Percentiles rank a stretch among this genome's conserved stretches.
These are phyloP conservation scores for Ciborinia camelliae DNA, from an alignment of 2,329 filamentous ascomycete species.

Conservation along the genomic window DNA sequence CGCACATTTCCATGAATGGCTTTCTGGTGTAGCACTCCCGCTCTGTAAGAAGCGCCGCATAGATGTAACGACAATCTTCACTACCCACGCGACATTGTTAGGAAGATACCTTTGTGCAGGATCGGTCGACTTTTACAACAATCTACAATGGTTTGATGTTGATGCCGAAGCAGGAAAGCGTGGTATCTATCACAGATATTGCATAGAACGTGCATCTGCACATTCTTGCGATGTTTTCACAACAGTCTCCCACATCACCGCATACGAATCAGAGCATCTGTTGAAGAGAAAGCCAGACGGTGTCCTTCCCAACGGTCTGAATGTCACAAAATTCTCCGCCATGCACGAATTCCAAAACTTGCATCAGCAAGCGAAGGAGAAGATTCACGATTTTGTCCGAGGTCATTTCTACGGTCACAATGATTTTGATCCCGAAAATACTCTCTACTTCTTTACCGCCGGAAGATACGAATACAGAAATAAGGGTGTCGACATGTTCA, in stretches of 20 bases:
- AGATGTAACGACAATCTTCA: constrained; percentile 97
- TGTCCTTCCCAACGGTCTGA: constrained; percentile 92
- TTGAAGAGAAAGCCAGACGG: constrained; percentile 97
- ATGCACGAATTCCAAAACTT: constrained; percentile 99
- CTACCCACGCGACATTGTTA: constrained; percentile 91
- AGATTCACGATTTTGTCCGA: constrained; percentile 96
- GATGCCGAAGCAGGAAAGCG: constrained; percentile 96
- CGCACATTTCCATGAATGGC: constrained; percentile 98
- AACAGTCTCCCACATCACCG: constrained; percentile 97
- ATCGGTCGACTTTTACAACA: constrained; percentile 99
- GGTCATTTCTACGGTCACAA: constrained; percentile 99
- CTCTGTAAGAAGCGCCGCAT: constrained; percentile 91
- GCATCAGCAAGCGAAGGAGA: constrained; percentile 93
- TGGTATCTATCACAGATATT: constrained; percentile 97
- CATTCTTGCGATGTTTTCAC: constrained; percentile 96
- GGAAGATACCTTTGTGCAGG: constrained; percentile 96
- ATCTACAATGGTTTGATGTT: constrained; percentile 93
- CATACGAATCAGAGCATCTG: constrained; percentile 95
- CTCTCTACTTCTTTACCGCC: constrained; percentile 94
- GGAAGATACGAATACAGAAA: constrained; percentile 97
- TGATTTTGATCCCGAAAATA: constrained; percentile 95
- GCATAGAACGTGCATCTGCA: constrained; percentile 90
- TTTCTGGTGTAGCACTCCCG: constrained; percentile 88
- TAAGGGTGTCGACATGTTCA: constrained; percentile 99
- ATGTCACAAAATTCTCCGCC: constrained; percentile 97